Conservation (phyloP, 2,329 filamentous ascomycete genomes). For the Alternaria brassicae region DNA sequence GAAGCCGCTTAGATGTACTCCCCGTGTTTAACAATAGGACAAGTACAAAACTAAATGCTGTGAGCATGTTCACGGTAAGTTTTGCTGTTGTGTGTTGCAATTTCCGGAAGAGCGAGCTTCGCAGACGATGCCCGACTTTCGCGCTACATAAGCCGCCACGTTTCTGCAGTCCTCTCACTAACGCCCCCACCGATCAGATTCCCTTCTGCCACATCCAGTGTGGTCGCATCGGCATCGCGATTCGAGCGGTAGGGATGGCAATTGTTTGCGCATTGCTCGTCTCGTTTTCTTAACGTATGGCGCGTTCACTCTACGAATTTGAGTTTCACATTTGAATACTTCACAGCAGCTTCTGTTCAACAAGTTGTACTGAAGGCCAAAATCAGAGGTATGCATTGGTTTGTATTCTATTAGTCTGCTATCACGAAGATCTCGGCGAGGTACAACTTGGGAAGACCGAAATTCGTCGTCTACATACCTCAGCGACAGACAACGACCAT, state of each 20-base stretch:
- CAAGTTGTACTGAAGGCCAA: background rate
- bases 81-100: background rate
- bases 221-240: background rate
- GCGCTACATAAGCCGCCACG: background rate
- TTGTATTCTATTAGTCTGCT: background rate
- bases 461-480: background rate
- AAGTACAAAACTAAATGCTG: background rate
- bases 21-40: background rate
- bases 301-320: background rate
- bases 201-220: background rate
- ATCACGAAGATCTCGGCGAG: background rate
- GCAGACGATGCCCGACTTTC: background rate
- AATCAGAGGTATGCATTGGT: background rate
- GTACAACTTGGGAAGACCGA: background rate
- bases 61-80: background rate
- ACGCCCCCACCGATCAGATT: background rate
- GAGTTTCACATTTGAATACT: background rate
- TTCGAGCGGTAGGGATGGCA: background rate
- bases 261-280: background rate
- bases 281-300: background rate
- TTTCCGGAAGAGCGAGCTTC: background rate
- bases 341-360: background rate
- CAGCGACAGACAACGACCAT: background rate
- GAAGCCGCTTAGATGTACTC: background rate
- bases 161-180: background rate